phyloP scores from a whole-genome alignment of 2,329 filamentous ascomycete species.

The Pseudogymnoascus pannorum region DNA sequence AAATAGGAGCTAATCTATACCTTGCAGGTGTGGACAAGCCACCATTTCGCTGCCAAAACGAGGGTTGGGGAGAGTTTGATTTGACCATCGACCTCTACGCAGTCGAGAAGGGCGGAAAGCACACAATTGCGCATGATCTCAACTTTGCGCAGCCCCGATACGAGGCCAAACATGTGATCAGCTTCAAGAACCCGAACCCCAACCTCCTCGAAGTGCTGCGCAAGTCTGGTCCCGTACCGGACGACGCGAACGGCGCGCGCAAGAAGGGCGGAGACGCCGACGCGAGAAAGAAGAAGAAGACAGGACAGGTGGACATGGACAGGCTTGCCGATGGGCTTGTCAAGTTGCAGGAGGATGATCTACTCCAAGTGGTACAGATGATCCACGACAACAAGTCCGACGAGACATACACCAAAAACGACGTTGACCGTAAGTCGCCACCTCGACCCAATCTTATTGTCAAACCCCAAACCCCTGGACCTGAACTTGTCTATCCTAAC shows the following conservation, averaged over 20 bases:
- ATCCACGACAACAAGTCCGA: constrained; percentile 94
- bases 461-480: neutral
- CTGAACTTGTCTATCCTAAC: neutral
- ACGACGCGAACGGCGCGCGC: constrained; percentile 59
- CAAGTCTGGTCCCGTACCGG: constrained; percentile 79
- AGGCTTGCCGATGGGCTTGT: constrained; percentile 89
- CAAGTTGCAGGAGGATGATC: constrained; percentile 84
- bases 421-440: constrained; percentile 74
- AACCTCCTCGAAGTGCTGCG: constrained; percentile 71
- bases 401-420: constrained; percentile 95
- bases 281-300: constrained; percentile 70
- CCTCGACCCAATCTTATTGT: neutral
- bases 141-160: constrained; percentile 82
- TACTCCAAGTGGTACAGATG: constrained; percentile 92
- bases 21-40: constrained; percentile 66
- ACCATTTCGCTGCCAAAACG: constrained; percentile 84
- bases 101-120: constrained; percentile 77
- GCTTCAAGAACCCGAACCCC: constrained; percentile 88
- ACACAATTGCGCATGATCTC: constrained; percentile 75
- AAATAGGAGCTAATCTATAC: constrained; percentile 12
- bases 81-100: constrained; percentile 79
- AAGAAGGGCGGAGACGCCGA: constrained; percentile 48
- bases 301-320: constrained; percentile 71
- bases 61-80: constrained; percentile 98
- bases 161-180: constrained; percentile 71